These are phyloP conservation scores for Podila epigama DNA, from an alignment of 192 early-diverging fungal species.

Conservation along the genomic window DNA sequence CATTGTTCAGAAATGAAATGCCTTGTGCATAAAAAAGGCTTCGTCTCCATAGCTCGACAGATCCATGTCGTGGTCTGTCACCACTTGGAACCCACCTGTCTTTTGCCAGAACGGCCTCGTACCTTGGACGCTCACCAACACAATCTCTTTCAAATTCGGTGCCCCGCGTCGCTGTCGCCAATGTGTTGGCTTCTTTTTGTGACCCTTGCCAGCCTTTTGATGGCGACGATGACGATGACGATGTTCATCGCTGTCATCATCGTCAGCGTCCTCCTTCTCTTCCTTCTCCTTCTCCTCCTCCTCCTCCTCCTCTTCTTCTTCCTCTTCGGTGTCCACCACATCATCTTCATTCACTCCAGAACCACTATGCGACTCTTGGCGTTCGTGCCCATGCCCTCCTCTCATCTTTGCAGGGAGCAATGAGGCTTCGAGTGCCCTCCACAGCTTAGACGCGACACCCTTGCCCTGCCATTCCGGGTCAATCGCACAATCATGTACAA, in stretches of 20 bases:
- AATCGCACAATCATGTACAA: constrained; percentile 43
- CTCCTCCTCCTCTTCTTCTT: constrained; percentile 6
- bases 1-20: constrained; percentile 17
- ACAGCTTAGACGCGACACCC: constrained; percentile 24
- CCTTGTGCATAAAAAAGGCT: constrained; percentile 21
- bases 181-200: not conserved
- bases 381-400: too few relatives aligned
- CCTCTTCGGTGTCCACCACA: constrained; percentile 21
- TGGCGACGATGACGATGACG: constrained; percentile 1
- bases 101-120: constrained; percentile 36
- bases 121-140: constrained; percentile 36
- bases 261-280: not conserved
- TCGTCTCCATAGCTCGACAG: constrained; percentile 19
- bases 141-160: constrained; percentile 36
- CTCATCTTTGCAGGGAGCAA: not conserved
- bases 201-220: not conserved
- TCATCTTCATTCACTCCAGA: not conserved
- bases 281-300: not conserved
- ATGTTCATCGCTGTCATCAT: not conserved
- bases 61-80: constrained; percentile 35
- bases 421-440: constrained; percentile 44
- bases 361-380: too few relatives aligned
- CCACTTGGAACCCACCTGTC: constrained; percentile 22
- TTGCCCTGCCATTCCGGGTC: constrained; percentile 29
- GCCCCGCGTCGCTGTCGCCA: constrained; percentile 4